Evolutionary conservation across 148 eudicot species (phyloP).

Genomic region (Rhododendron henanense): DNA sequence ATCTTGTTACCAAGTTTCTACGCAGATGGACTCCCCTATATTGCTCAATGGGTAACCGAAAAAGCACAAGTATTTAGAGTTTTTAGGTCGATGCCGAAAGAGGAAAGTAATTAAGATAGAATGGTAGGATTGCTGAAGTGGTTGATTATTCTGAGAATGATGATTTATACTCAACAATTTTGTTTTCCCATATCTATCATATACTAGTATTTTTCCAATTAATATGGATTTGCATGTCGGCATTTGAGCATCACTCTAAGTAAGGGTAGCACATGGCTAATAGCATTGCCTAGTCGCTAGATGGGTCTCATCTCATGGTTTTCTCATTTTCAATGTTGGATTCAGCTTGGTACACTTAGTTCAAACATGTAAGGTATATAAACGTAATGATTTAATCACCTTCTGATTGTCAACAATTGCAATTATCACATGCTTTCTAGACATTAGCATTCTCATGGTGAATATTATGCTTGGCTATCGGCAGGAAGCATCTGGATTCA

Average conservation of each 20-base stretch:
- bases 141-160: not conserved
- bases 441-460: not conserved
- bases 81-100: not conserved
- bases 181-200: not conserved
- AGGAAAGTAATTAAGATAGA: not conserved
- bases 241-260: not conserved
- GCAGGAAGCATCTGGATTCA: not conserved
- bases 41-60: not conserved
- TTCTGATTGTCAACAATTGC: not conserved
- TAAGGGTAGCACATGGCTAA: not conserved
- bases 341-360: not conserved
- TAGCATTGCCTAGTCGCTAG: not conserved
- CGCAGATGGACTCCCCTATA: not conserved
- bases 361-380: not conserved
- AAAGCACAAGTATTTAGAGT: not conserved
- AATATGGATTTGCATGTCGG: not conserved
- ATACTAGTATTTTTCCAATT: not conserved
- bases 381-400: not conserved
- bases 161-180: not conserved
- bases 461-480: not conserved
- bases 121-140: not conserved
- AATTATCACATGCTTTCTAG: not conserved
- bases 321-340: not conserved
- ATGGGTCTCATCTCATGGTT: not conserved
- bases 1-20: not conserved